Evolutionary conservation across 192 early-diverging fungal species (phyloP).

Genomic region (Pilaira anomala): DNA sequence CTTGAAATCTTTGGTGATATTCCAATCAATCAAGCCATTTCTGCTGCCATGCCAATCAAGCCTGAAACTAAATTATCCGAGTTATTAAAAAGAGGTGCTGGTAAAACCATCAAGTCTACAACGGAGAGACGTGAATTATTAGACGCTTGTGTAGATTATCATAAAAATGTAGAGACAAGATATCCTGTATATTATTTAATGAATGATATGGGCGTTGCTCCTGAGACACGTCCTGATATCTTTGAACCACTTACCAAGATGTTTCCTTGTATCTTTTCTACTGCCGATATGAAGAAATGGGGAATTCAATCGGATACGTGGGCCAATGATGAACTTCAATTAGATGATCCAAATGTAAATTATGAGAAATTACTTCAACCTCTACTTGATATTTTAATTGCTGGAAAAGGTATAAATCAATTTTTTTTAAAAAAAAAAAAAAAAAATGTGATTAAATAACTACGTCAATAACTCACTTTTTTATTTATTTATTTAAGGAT

Average conservation of each 20-base stretch:
- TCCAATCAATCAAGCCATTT: slow-evolving; percentile 23
- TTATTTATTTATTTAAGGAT: slow-evolving; percentile 15
- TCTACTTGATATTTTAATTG: slow-evolving; percentile 21
- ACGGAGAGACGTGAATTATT: slow-evolving; percentile 9
- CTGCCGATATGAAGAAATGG: slow-evolving; percentile 16
- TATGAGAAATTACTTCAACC: slow-evolving; percentile 23
- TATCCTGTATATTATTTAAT: slow-evolving; percentile 26
- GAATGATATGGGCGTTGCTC: slow-evolving; percentile 7
- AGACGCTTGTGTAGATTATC: slow-evolving; percentile 28
- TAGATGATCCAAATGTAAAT: slow-evolving; percentile 7
- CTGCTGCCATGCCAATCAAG: slow-evolving; percentile 23
- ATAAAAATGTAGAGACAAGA: slow-evolving; percentile 2
- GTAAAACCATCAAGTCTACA: neutral
- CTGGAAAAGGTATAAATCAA: slow-evolving; percentile 22
- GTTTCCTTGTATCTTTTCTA: slow-evolving; percentile 26
- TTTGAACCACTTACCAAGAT: slow-evolving; percentile 7
- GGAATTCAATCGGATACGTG: slow-evolving; percentile 4
- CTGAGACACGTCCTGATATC: slow-evolving; percentile 13
- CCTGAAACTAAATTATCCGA: slow-evolving; percentile 13
- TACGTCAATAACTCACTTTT: neutral
- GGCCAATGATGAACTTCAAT: neutral
- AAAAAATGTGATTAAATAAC: neutral
- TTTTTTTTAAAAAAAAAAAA: neutral
- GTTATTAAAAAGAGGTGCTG: neutral
- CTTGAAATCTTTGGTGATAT: slow-evolving; percentile 25